Evolutionary conservation across 2,329 filamentous ascomycete species (phyloP), one percentile per base, ranked within the genome.

Genomic region (Lithohypha guttulata): DNA sequence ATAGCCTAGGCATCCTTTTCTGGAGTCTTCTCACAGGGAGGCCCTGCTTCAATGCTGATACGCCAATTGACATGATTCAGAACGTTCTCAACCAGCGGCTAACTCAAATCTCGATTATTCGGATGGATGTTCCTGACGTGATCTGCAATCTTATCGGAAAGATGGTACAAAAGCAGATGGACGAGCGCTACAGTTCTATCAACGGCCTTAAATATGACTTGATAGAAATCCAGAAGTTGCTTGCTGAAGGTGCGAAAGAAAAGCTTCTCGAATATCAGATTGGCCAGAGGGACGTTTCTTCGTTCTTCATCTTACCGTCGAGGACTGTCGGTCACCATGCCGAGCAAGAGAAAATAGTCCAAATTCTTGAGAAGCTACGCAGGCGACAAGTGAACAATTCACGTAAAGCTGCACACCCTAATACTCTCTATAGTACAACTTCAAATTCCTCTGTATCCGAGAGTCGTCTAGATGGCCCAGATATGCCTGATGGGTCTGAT

Each of bases 11-110:
- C 3, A 79, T 95, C 26, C 61, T 95, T 1, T 89, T 95, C 58
- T 95, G 85, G 81, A 84, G 75, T 6, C 73, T 93, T 53, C 66
- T 93, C 31, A 83, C 84, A 2, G 84, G 86, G 19, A 75, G 79
- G 51, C 75, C 82, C 2, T 81, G 85, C 0, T 94, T 91, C 49
- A 79, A 81, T 23, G 89, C 84, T 7, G 71, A 77, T 9, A 80
- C 77, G 1, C 84, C 87, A 1, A 73, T 95, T 42, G 87, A 95
- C 53, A 85, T 95, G 30, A 85, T 96, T 48, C 87, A 95, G 56
- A 84, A 79, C 49, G 85, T 95, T 8, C 69, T 96, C 6, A 79
- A 79, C 32, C 80, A 81, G 47, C 77, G 83, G 31, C 77, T 95
- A 47, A 78, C 83, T 3, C 77, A 77, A 25, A 78, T 91, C 6